phyloP scores from a whole-genome alignment of 1,139 yeast species.

The Yamadazyma pseudoaaseri region DNA sequence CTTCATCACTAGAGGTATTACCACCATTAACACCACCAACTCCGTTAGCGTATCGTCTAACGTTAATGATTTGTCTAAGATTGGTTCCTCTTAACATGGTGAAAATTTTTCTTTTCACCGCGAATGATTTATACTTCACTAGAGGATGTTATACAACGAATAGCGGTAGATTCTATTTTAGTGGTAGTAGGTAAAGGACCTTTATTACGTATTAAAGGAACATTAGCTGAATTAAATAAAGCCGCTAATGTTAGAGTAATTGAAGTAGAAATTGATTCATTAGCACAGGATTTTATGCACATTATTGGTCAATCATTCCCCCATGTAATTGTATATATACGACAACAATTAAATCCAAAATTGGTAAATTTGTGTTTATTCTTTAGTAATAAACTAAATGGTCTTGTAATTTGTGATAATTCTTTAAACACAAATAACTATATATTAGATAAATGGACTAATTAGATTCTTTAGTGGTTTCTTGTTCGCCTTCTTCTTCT shows the following conservation, averaged over 20 bases:
- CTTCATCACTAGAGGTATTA: constrained; percentile 32
- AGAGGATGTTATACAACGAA: neutral
- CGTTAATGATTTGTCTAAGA: neutral
- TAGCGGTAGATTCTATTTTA: neutral
- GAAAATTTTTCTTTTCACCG: neutral
- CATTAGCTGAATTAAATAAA: neutral
- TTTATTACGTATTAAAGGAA: no score
- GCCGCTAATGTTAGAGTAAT: neutral
- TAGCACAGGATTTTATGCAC: neutral
- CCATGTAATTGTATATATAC: neutral
- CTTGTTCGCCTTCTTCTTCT: constrained; percentile 21
- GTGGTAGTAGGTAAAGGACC: neutral
- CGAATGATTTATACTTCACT: neutral
- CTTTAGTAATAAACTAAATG: neutral
- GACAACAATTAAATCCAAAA: neutral
- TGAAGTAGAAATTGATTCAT: neutral
- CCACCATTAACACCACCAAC: constrained; percentile 19
- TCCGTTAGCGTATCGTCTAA: neutral
- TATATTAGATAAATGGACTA: constrained; percentile 6
- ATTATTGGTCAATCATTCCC: neutral
- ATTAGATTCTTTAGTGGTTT: neutral
- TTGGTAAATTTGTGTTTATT: neutral
- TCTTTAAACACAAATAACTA: neutral
- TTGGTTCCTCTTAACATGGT: neutral
- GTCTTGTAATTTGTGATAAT: neutral